These are phyloP conservation scores for Verticillium klebahnii DNA, from an alignment of 2,329 filamentous ascomycete genomes.

Conservation along the genomic window DNA sequence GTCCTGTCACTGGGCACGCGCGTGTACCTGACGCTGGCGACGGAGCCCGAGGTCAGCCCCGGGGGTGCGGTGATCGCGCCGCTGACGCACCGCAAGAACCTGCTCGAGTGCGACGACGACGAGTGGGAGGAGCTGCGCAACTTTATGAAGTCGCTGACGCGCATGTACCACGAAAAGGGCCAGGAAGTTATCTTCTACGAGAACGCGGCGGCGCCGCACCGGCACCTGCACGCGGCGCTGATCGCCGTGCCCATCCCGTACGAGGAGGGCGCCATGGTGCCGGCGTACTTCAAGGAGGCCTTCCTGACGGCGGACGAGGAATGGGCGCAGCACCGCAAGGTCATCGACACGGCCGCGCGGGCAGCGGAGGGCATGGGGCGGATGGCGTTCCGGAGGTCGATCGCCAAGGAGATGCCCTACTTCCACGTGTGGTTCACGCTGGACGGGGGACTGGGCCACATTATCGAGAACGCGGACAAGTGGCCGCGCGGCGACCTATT, in stretches of 20 bases:
- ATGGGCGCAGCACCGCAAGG: conserved; percentile 91
- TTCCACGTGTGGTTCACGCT: conserved; percentile 96
- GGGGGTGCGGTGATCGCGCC: conserved; percentile 87
- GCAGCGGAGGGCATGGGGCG: conserved; percentile 68
- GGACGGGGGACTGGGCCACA: conserved; percentile 86
- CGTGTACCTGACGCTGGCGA: conserved; percentile 82
- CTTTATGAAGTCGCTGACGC: conserved; percentile 94
- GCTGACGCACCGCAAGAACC: conserved; percentile 78
- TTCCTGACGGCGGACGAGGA: conserved; percentile 85
- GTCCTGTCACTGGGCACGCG: conserved; percentile 81
- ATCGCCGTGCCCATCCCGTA: conserved; percentile 84
- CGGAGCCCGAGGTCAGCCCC: conserved; percentile 79
- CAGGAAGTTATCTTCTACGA: conserved; percentile 96
- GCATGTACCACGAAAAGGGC: conserved; percentile 91
- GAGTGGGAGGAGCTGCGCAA: conserved; percentile 99
- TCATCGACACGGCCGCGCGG: conserved; percentile 78
- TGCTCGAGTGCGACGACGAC: conserved; percentile 97
- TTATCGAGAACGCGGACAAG: conserved; percentile 78
- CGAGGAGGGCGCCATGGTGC: conserved; percentile 83
- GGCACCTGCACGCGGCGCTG: conserved; percentile 80
- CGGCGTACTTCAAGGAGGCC: conserved; percentile 93
- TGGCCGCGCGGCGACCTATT: conserved; percentile 95
- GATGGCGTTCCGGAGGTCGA: conserved; percentile 71
- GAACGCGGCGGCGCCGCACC: conserved; percentile 78
- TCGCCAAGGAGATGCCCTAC: conserved; percentile 97